Conservation (phyloP, 805 yeast genomes). For the Wickerhamomyces chambardii region DNA sequence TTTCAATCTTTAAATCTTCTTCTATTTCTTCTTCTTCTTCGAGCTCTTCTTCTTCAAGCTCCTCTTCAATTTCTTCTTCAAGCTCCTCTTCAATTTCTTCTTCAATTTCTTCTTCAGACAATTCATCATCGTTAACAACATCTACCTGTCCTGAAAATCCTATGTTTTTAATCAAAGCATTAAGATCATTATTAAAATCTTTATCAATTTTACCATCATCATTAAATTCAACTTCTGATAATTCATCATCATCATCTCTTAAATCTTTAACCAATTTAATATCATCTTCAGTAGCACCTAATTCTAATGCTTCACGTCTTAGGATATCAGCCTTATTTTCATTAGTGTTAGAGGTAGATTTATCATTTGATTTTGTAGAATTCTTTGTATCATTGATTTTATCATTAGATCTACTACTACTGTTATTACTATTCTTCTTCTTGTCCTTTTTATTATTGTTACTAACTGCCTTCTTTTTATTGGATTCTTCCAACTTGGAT, state of each 20-base stretch:
- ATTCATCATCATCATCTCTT: conserved; percentile 35
- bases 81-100: conserved; percentile 26
- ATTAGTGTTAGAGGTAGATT: conserved; percentile 4
- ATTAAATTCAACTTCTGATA: conserved; percentile 26
- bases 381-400: conserved; percentile 11
- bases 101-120: conserved; percentile 29
- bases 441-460: conserved; percentile 10
- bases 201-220: conserved; percentile 24
- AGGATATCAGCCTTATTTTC: conserved; percentile 20
- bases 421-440: conserved; percentile 14
- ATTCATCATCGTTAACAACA: conserved; percentile 27
- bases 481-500: conserved; percentile 31
- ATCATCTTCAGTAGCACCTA: conserved; percentile 88
- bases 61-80: conserved; percentile 26
- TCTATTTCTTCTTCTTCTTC: conserved; percentile 13
- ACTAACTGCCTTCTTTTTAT: conserved; percentile 9
- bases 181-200: conserved; percentile 42
- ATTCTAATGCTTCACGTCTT: conserved; percentile 64
- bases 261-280: conserved; percentile 51
- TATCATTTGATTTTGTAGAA: conserved; percentile 4
- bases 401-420: conserved; percentile 13
- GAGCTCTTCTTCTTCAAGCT: conserved; percentile 21
- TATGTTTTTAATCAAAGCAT: conserved; percentile 54
- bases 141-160: conserved; percentile 35
- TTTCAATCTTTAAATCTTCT: conserved; percentile 5